These are phyloP conservation scores for Leccinum fibrillosum DNA, from an alignment of 768 basidiomycete species.

Conservation along the genomic window DNA sequence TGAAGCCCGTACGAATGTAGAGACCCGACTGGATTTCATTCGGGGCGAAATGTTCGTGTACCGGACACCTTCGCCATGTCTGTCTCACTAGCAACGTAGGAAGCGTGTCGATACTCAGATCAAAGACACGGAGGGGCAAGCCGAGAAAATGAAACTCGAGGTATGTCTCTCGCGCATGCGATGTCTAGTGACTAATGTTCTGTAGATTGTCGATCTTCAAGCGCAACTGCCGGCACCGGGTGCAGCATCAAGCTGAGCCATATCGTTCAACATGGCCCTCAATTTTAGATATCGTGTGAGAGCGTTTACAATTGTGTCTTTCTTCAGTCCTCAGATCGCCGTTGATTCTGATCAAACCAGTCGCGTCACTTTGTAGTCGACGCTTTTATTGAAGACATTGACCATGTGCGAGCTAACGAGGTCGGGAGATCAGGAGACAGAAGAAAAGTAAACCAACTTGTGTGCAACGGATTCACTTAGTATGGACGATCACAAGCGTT, in stretches of 20 bases:
- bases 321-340: neutral
- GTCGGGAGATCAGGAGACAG: neutral
- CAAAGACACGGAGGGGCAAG: slow-evolving; percentile 70
- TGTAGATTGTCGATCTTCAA: slow-evolving; percentile 67
- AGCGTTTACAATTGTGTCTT: neutral
- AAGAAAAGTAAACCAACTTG: neutral
- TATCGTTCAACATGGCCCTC: neutral
- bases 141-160: slow-evolving; percentile 82
- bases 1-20: slow-evolving; percentile 85
- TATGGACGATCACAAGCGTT: neutral
- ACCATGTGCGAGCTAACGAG: neutral
- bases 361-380: neutral
- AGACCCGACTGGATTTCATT: slow-evolving; percentile 89
- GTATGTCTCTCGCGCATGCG: slow-evolving; percentile 34
- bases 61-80: neutral
- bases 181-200: slow-evolving; percentile 13
- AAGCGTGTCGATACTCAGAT: slow-evolving; percentile 81
- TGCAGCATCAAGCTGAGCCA: slow-evolving; percentile 6
- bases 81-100: slow-evolving; percentile 33
- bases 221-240: slow-evolving; percentile 44
- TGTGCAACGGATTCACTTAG: neutral
- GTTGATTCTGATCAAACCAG: neutral
- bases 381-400: neutral
- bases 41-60: slow-evolving; percentile 73
- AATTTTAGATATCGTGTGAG: neutral